Conservation (phyloP, 2,329 filamentous ascomycete genomes). For the Dendrostoma leiphaemia region DNA sequence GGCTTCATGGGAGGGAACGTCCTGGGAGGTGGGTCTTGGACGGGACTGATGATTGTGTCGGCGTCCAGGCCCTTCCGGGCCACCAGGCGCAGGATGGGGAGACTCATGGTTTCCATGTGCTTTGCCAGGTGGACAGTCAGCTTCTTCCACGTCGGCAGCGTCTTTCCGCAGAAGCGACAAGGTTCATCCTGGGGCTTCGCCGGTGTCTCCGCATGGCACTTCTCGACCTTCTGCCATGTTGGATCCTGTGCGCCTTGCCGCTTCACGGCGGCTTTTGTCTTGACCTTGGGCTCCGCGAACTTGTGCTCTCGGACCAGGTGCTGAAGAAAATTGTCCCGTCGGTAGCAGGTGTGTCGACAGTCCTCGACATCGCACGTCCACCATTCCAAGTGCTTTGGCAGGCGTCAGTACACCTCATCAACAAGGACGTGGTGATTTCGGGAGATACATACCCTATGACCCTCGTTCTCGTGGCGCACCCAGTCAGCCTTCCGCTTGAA, state of each 20-base stretch:
- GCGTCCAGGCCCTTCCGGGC: constrained; percentile 45
- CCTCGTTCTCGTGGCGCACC: constrained; percentile 92
- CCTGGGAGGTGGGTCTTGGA: constrained; percentile 54
- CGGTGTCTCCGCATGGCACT: constrained; percentile 69
- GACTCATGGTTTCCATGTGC: constrained; percentile 89
- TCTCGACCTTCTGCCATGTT: constrained; percentile 75
- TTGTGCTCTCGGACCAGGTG: constrained; percentile 92
- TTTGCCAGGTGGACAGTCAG: constrained; percentile 89
- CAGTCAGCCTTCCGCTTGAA: constrained; percentile 96
- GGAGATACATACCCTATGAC: constrained; percentile 55
- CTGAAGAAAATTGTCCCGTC: constrained; percentile 90
- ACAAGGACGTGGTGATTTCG: neutral
- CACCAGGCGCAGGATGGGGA: constrained; percentile 70
- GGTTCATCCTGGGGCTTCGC: constrained; percentile 70
- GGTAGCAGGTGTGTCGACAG: constrained; percentile 78
- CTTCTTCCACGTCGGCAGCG: constrained; percentile 86
- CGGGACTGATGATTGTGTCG: constrained; percentile 66
- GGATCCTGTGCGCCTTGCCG: constrained; percentile 56
- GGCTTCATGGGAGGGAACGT: constrained; percentile 31
- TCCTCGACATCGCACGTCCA: constrained; percentile 83
- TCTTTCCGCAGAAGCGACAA: constrained; percentile 83
- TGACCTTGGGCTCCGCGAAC: constrained; percentile 75
- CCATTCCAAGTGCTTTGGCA: constrained; percentile 69
- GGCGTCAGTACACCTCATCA: neutral
- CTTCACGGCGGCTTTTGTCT: constrained; percentile 68